These are phyloP conservation scores for Antitrichia curtipendula DNA, from an alignment of 225 moss, liverwort and hornwort species.

Conservation along the genomic window DNA sequence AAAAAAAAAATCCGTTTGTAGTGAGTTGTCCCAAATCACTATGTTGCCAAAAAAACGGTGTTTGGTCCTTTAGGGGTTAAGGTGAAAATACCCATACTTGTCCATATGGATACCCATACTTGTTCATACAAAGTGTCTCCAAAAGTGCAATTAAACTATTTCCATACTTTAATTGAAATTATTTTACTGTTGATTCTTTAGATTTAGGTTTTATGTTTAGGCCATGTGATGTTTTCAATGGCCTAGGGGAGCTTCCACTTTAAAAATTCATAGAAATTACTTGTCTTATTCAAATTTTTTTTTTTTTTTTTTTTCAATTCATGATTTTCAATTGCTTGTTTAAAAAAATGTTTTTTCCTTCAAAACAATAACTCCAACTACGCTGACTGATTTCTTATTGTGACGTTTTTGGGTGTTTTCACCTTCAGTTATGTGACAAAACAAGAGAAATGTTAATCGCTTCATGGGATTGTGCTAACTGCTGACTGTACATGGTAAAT, in stretches of 20 bases:
- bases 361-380: no score
- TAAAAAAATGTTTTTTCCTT: not conserved
- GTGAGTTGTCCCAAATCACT: no score
- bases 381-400: not conserved
- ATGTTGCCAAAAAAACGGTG: no score
- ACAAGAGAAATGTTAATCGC: not conserved
- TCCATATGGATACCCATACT: accelerated
- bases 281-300: not conserved
- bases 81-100: not conserved
- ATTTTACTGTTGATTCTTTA: accelerated
- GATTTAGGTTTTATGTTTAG: not conserved
- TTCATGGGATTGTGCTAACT: not conserved
- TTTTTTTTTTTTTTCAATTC: not conserved
- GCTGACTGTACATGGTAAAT: not conserved
- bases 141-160: not conserved
- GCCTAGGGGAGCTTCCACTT: no score
- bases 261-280: not conserved
- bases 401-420: not conserved
- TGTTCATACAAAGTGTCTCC: not conserved
- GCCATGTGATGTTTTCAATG: not conserved
- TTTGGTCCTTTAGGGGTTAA: no score
- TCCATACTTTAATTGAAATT: not conserved
- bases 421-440: not conserved
- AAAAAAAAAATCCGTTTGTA: no score
- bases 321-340: not conserved